These are phyloP conservation scores for Waltiozyma sp. DNA, from an alignment of 1,139 yeast genomes.

Conservation along the genomic window DNA sequence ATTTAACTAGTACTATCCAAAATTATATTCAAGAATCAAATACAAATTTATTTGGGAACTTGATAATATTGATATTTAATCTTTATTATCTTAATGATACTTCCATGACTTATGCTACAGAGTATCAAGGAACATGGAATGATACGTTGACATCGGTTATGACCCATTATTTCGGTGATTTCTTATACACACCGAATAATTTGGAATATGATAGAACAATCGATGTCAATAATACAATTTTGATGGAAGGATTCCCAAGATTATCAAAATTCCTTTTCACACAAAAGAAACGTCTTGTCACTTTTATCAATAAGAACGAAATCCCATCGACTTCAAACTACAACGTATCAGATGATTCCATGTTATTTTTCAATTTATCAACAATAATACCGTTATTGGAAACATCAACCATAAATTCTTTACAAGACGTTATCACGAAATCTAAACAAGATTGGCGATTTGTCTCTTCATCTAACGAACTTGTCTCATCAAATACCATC, in stretches of 20 bases:
- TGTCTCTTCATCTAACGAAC: conserved; percentile 19
- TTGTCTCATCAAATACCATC: conserved; percentile 27
- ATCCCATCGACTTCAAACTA: conserved; percentile 11
- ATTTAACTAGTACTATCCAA: conserved; percentile 28
- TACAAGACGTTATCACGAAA: conserved; percentile 10
- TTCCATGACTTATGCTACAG: conserved; percentile 1
- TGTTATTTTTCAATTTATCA: conserved; percentile 5
- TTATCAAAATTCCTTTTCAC: conserved; percentile 32
- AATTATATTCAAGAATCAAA: conserved; percentile 37
- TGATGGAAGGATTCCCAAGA: conserved; percentile 30
- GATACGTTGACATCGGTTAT: conserved; percentile 13
- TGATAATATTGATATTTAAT: conserved; percentile 42
- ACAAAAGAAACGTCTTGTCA: conserved; percentile 30
- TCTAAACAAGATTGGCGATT: conserved; percentile 26
- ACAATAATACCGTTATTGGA: background rate
- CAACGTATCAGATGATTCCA: conserved; percentile 7
- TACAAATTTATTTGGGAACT: conserved; percentile 42
- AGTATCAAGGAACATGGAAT: conserved; percentile 6
- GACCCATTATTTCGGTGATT: conserved; percentile 10
- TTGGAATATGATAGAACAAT: conserved; percentile 17
- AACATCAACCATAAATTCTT: conserved; percentile 5
- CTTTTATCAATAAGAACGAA: conserved; percentile 10
- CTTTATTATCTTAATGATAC: conserved; percentile 15
- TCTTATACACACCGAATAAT: conserved; percentile 26
- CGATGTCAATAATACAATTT: conserved; percentile 8